Conservation (phyloP, 2,329 filamentous ascomycete genomes). For the Xylariales sp. region DNA sequence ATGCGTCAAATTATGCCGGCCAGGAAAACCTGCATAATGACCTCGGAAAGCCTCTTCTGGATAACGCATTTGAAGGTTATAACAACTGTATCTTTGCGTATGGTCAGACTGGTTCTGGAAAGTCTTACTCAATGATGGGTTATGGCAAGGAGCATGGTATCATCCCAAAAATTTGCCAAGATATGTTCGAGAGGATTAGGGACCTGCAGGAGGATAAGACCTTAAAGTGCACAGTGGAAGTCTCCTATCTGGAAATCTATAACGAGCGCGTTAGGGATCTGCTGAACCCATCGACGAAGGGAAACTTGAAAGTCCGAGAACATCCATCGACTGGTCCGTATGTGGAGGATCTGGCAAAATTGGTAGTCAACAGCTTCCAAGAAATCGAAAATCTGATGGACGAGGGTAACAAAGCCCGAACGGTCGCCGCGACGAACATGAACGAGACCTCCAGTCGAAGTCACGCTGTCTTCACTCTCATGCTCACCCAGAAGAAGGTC, state of each 20-base stretch:
- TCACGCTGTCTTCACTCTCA: constrained; percentile 96
- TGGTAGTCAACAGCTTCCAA: constrained; percentile 86
- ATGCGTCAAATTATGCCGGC: constrained; percentile 77
- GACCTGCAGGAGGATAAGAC: constrained; percentile 67
- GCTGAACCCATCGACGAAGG: constrained; percentile 91
- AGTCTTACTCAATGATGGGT: constrained; percentile 99
- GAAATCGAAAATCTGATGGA: constrained; percentile 99
- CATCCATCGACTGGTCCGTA: constrained; percentile 97
- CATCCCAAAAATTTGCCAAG: constrained; percentile 93
- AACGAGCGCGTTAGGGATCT: constrained; percentile 96
- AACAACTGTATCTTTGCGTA: constrained; percentile 99
- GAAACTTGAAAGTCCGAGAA: constrained; percentile 94
- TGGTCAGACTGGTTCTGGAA: constrained; percentile 95
- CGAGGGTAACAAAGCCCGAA: constrained; percentile 97
- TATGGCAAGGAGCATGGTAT: constrained; percentile 95
- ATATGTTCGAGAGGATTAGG: constrained; percentile 90
- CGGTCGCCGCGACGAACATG: constrained; percentile 98
- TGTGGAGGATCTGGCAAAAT: constrained; percentile 93
- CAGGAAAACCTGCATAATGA: constrained; percentile 88
- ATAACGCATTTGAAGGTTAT: constrained; percentile 98
- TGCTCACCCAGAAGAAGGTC: constrained; percentile 87
- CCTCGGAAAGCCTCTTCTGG: constrained; percentile 81
- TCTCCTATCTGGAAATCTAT: constrained; percentile 98
- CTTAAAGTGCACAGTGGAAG: constrained; percentile 87
- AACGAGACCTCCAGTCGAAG: constrained; percentile 98